Evolutionary conservation across 192 early-diverging fungal species (phyloP).

Genomic region (Blastocladiella britannica): DNA sequence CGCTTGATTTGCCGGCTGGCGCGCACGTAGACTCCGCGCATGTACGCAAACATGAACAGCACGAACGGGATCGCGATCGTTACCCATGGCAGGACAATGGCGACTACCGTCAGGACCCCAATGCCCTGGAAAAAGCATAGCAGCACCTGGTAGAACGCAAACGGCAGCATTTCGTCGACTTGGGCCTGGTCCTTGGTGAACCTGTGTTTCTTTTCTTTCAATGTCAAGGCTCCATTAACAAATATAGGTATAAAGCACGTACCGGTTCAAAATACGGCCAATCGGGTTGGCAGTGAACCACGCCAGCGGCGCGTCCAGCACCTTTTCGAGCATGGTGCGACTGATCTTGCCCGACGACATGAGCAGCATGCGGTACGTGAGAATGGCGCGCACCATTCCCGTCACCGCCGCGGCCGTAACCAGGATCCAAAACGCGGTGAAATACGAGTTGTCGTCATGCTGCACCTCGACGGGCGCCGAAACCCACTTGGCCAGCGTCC

Average conservation of each 20-base stretch:
- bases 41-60: slow-evolving; percentile 18
- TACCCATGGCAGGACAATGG: slow-evolving; percentile 39
- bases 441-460: background rate
- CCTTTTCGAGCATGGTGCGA: background rate
- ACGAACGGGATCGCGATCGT: slow-evolving; percentile 26
- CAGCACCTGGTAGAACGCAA: slow-evolving; percentile 28
- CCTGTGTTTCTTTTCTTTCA: too few relatives aligned
- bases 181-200: slow-evolving; percentile 22
- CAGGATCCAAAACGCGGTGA: background rate
- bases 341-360: background rate
- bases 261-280: slow-evolving; percentile 43
- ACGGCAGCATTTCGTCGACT: slow-evolving; percentile 40
- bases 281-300: slow-evolving; percentile 41
- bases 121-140: background rate
- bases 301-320: slow-evolving; percentile 25
- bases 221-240: too few relatives aligned
- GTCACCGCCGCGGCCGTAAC: background rate
- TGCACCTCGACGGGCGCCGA: background rate
- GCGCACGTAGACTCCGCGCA: slow-evolving; percentile 27
- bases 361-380: background rate
- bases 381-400: background rate
- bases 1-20: slow-evolving; percentile 47
- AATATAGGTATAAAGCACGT: too few relatives aligned
- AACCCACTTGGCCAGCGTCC: background rate
- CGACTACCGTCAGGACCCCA: slow-evolving; percentile 35